These are phyloP conservation scores for Boletus coccyginus DNA, from an alignment of 768 basidiomycete genomes.

Conservation along the genomic window DNA sequence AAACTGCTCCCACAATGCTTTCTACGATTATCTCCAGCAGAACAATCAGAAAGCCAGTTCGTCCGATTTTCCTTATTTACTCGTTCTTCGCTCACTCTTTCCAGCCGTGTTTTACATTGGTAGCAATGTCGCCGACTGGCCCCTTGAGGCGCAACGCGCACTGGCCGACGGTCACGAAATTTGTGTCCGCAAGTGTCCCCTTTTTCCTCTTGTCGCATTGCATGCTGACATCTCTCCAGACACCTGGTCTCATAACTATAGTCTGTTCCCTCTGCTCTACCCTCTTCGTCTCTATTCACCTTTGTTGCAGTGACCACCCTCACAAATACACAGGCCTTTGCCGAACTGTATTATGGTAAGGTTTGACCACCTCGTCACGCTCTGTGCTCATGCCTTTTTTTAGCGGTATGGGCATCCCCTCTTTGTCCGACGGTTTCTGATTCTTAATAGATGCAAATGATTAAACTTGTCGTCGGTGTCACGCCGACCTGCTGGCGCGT, in stretches of 20 bases:
- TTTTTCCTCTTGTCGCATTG: not conserved
- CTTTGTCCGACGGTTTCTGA: not conserved
- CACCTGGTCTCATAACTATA: constrained; percentile 42
- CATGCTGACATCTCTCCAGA: constrained; percentile 12
- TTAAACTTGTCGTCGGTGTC: constrained; percentile 53
- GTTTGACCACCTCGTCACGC: not conserved
- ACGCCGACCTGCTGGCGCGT: constrained; percentile 65
- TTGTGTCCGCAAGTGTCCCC: constrained; percentile 50
- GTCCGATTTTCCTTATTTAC: not conserved
- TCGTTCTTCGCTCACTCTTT: not conserved
- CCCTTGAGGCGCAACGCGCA: constrained; percentile 52
- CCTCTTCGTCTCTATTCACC: not conserved
- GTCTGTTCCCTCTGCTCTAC: constrained; percentile 28
- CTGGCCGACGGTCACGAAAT: constrained; percentile 58
- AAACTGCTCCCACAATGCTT: constrained; percentile 61
- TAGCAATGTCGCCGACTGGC: constrained; percentile 57
- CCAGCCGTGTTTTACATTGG: constrained; percentile 63
- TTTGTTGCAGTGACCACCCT: constrained; percentile 50
- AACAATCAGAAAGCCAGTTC: constrained; percentile 58
- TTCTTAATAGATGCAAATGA: constrained; percentile 41
- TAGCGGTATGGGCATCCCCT: constrained; percentile 28
- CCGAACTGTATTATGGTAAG: constrained; percentile 74
- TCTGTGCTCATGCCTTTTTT: constrained; percentile 1
- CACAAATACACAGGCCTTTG: constrained; percentile 64
- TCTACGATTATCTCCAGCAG: constrained; percentile 51